A percentile compares a stretch with the other conserved stretches of the same genome.
Conservation (phyloP, 495 filamentous ascomycete genomes). For the Penicillium cinerascens region DNA sequence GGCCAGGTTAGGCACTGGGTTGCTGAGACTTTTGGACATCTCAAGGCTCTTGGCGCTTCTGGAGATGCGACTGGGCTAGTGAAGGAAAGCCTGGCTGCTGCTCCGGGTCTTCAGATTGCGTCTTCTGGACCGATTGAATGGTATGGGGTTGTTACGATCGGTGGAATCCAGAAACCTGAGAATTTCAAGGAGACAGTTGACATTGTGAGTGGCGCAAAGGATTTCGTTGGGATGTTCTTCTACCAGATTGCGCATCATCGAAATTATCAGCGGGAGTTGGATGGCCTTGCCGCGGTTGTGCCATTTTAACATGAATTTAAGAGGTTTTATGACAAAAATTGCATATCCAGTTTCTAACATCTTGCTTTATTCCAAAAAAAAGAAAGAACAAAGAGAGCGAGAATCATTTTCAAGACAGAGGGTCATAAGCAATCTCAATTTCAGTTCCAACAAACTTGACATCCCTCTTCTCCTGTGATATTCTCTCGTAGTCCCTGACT, state of each 20-base stretch:
- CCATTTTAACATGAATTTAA: too few relatives aligned
- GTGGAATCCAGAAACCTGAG: slow-evolving; percentile 45
- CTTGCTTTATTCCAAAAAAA: too few relatives aligned
- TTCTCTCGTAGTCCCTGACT: too few relatives aligned
- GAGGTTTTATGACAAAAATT: too few relatives aligned
- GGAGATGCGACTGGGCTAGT: slow-evolving; percentile 53
- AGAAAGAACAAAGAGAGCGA: too few relatives aligned
- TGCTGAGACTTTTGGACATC: slow-evolving; percentile 68
- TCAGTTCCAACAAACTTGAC: too few relatives aligned
- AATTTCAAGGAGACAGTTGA: slow-evolving; percentile 45
- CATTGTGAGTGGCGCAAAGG: slow-evolving; percentile 15
- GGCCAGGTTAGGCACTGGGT: slow-evolving; percentile 74
- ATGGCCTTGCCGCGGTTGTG: slow-evolving; percentile 47
- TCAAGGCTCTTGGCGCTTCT: slow-evolving; percentile 68
- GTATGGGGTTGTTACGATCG: slow-evolving; percentile 73
- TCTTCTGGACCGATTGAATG: slow-evolving; percentile 50
- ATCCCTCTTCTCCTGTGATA: too few relatives aligned
- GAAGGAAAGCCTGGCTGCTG: too few relatives aligned
- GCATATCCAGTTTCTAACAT: too few relatives aligned
- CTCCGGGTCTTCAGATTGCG: slow-evolving; percentile 43
- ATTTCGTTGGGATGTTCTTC: slow-evolving; percentile 59
- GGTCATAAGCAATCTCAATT: too few relatives aligned
- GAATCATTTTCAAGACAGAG: too few relatives aligned
- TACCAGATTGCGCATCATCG: slow-evolving; percentile 59
- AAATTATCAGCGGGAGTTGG: slow-evolving; percentile 62